phyloP scores from a whole-genome alignment of 495 filamentous ascomycete genomes.

The Xylaria longipes region DNA sequence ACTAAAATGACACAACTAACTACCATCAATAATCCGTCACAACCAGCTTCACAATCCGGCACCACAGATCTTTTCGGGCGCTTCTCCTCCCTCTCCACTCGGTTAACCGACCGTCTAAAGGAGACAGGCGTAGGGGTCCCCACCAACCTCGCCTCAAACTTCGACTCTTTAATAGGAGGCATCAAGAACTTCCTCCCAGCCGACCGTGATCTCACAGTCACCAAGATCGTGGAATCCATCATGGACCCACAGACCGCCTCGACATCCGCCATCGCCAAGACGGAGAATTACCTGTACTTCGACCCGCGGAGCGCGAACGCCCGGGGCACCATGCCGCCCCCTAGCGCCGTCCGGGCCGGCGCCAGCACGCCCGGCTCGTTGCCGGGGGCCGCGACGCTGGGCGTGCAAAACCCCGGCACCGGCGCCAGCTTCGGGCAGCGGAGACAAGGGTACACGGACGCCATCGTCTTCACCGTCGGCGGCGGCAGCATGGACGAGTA shows the following conservation, averaged over 20 bases:
- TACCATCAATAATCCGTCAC: constrained; percentile 69
- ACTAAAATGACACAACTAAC: constrained; percentile 99
- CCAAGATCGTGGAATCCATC: constrained; percentile 96
- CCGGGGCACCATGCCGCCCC: constrained; percentile 87
- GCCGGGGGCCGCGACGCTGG: constrained; percentile 49
- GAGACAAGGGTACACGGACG: constrained; percentile 92
- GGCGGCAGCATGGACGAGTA: constrained; percentile 99
- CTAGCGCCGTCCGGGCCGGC: constrained; percentile 59
- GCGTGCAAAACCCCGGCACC: constrained; percentile 64
- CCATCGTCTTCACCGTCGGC: constrained; percentile 95
- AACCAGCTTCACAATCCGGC: constrained; percentile 59
- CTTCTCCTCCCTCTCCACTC: constrained; percentile 85
- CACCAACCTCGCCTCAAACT: constrained; percentile 76
- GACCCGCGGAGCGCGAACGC: constrained; percentile 94
- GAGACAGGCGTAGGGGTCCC: constrained; percentile 72
- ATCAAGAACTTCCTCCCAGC: constrained; percentile 98
- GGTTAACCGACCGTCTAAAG: constrained; percentile 91
- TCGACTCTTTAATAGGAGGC: constrained; percentile 94
- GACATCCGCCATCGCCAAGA: constrained; percentile 92
- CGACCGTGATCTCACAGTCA: constrained; percentile 94
- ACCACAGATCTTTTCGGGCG: constrained; percentile 84
- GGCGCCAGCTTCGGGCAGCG: constrained; percentile 92
- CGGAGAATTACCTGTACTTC: constrained; percentile 98
- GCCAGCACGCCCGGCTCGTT: constrained; percentile 50
- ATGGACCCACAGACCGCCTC: constrained; percentile 95